Conservation (phyloP, 257 asterid species). For the Penstemon eatonii region DNA sequence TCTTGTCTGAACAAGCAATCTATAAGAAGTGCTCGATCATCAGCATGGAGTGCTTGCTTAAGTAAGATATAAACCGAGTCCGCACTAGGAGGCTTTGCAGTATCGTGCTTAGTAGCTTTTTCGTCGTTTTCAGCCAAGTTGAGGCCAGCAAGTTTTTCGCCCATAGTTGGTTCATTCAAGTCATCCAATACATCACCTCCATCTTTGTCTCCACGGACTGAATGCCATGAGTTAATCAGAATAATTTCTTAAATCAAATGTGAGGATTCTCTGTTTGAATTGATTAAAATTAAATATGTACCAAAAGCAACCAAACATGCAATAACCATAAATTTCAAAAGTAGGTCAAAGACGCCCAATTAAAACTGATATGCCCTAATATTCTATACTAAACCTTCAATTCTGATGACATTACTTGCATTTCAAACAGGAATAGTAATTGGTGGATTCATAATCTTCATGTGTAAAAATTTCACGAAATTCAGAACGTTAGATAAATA, state of each 20-base stretch:
- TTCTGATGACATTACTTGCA: no score
- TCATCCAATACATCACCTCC: slow-evolving; percentile 47
- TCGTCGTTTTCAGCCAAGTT: slow-evolving; percentile 44
- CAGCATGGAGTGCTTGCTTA: slow-evolving; percentile 86
- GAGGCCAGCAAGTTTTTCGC: slow-evolving; percentile 79
- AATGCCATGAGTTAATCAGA: slow-evolving; percentile 26
- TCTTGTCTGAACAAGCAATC: slow-evolving; percentile 90
- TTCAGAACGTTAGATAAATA: not conserved
- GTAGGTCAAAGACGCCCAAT: not conserved
- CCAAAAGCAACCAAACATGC: no score
- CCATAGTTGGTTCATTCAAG: slow-evolving; percentile 84
- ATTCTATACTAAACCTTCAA: not conserved
- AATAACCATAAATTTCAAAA: not conserved
- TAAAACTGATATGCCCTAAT: not conserved
- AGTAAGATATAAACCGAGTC: slow-evolving; percentile 83
- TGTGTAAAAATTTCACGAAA: not conserved
- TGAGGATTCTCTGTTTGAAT: not conserved
- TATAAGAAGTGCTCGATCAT: slow-evolving; percentile 73
- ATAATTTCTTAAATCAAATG: slow-evolving; percentile 5
- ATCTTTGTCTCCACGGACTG: slow-evolving; percentile 56
- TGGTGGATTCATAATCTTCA: not conserved
- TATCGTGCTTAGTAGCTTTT: slow-evolving; percentile 35
- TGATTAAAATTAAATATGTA: not conserved
- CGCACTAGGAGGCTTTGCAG: slow-evolving; percentile 79
- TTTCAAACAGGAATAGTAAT: no score